These are phyloP conservation scores for Ganoderma resinaceum DNA, from an alignment of 1,284 basidiomycete species.

Conservation along the genomic window DNA sequence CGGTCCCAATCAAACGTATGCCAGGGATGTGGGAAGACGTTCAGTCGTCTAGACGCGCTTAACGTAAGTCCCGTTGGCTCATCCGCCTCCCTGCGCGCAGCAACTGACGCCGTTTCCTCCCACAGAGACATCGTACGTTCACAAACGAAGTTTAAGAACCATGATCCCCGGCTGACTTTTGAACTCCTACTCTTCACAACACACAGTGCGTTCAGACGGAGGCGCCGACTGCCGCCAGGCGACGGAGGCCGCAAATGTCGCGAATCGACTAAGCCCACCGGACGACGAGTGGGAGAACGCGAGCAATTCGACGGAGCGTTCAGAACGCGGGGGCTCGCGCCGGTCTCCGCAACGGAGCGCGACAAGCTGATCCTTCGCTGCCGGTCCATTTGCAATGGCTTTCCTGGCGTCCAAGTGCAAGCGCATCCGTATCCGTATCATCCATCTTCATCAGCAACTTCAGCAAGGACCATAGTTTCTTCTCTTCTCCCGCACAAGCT, in stretches of 20 bases:
- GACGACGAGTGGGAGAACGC: slow-evolving; percentile 42
- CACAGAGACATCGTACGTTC: slow-evolving; percentile 46
- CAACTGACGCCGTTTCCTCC: slow-evolving; percentile 30
- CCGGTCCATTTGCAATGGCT: slow-evolving; percentile 10
- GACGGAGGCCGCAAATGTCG: slow-evolving; percentile 38
- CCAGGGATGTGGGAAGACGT: slow-evolving; percentile 92
- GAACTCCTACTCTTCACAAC: slow-evolving; percentile 11
- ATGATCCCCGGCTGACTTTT: slow-evolving; percentile 23
- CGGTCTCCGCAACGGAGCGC: slow-evolving; percentile 26
- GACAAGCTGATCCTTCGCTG: slow-evolving; percentile 21
- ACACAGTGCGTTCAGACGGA: slow-evolving; percentile 79
- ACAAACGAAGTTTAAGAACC: slow-evolving; percentile 20
- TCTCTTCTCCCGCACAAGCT: slow-evolving; percentile 19
- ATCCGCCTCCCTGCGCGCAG: slow-evolving; percentile 15
- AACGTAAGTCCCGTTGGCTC: slow-evolving; percentile 68
- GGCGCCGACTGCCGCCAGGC: slow-evolving; percentile 72
- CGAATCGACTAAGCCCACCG: slow-evolving; percentile 37
- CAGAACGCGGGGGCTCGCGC: slow-evolving; percentile 32
- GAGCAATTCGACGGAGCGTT: slow-evolving; percentile 38
- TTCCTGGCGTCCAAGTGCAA: slow-evolving; percentile 4
- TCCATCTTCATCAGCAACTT: slow-evolving; percentile 13
- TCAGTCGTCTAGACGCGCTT: slow-evolving; percentile 92
- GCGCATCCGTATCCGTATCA: slow-evolving; percentile 2
- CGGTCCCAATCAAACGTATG: slow-evolving; percentile 88
- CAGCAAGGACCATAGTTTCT: slow-evolving; percentile 3